Evolutionary conservation across 176 grass and related monocot species (phyloP).

Genomic region (Carex pumila): DNA sequence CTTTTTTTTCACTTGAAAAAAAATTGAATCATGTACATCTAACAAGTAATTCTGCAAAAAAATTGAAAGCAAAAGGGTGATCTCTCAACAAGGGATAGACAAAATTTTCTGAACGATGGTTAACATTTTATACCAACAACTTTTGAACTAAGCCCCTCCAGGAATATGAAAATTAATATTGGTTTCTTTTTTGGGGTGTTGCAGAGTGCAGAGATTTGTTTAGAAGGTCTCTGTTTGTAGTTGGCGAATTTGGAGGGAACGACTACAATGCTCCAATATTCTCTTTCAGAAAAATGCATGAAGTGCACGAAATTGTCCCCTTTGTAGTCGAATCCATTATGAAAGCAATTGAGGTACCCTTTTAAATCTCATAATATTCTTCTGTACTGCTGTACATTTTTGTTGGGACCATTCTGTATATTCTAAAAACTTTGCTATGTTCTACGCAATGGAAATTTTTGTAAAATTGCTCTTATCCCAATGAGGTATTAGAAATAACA

Average conservation of each 20-base stretch:
- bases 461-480: neutral
- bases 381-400: neutral
- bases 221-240: conserved; percentile 75
- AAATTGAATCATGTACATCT: too few species aligned
- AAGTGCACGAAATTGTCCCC: conserved; percentile 46
- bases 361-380: neutral
- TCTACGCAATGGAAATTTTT: neutral
- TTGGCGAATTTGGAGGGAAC: conserved; percentile 90
- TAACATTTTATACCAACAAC: neutral
- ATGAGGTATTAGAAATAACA: neutral
- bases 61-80: too few species aligned
- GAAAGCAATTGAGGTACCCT: conserved; percentile 41
- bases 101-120: neutral
- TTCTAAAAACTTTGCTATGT: neutral
- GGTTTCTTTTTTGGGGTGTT: neutral
- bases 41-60: too few species aligned
- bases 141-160: neutral
- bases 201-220: conserved; percentile 56
- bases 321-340: conserved; percentile 58
- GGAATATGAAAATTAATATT: neutral
- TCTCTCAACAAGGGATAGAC: too few species aligned
- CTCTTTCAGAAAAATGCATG: conserved; percentile 45
- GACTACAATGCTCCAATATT: conserved; percentile 88
- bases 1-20: too few species aligned
- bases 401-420: neutral